Conservation (phyloP, 164 flowering plant species). For the Dillenia suffruticosa region DNA sequence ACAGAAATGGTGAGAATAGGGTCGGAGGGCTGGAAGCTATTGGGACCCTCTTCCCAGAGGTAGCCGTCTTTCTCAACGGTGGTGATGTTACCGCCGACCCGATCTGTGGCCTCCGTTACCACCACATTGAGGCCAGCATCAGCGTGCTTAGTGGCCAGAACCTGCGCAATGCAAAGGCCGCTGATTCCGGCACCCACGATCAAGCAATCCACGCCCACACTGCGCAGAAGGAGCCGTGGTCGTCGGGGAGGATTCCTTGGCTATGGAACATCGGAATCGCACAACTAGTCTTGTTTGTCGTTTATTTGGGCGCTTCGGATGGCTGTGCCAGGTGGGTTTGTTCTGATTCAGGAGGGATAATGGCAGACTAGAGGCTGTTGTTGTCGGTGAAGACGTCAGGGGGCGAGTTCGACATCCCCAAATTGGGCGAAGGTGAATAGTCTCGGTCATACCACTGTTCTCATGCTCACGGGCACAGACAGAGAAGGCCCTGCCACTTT, state of each 20-base stretch:
- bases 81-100: slow-evolving; percentile 89
- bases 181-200: slow-evolving; percentile 89
- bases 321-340: no score
- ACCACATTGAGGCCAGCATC: slow-evolving; percentile 43
- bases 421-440: no score
- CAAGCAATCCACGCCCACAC: slow-evolving; percentile 53
- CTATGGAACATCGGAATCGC: slow-evolving; percentile 17
- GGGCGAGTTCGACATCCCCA: no score
- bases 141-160: slow-evolving; percentile 63
- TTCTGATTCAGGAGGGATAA: no score
- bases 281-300: background rate
- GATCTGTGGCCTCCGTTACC: slow-evolving; percentile 79
- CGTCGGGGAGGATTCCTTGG: slow-evolving; percentile 25
- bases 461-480: no score
- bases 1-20: slow-evolving; percentile 69
- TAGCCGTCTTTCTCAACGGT: slow-evolving; percentile 81
- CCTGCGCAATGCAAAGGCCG: slow-evolving; percentile 89
- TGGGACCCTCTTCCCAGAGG: slow-evolving; percentile 97
- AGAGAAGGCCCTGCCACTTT: no score
- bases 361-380: no score
- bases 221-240: slow-evolving; percentile 1
- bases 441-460: no score
- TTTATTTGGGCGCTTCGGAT: background rate
- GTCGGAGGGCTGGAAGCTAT: slow-evolving; percentile 95
- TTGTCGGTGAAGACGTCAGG: no score